Conservation (phyloP, 2,329 filamentous ascomycete genomes). For the Coleophoma eucalyptorum region DNA sequence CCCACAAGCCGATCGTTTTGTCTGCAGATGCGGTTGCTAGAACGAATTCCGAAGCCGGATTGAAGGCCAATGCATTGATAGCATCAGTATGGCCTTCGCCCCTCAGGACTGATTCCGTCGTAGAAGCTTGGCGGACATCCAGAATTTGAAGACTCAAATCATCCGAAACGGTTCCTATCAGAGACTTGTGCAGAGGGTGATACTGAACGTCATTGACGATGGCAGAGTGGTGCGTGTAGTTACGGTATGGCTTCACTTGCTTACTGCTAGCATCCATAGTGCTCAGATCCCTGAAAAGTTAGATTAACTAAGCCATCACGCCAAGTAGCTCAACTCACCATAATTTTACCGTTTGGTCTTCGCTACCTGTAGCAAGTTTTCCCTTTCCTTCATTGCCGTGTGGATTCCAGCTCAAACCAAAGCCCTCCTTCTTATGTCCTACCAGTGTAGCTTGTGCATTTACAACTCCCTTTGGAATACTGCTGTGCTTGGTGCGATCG, state of each 20-base stretch:
- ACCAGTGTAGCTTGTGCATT: slow-evolving; percentile 81
- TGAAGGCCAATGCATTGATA: slow-evolving; percentile 95
- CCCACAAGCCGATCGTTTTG: slow-evolving; percentile 94
- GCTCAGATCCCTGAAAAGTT: slow-evolving; percentile 66
- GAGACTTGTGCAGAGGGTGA: slow-evolving; percentile 78
- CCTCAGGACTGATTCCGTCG: slow-evolving; percentile 63
- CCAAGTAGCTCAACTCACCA: slow-evolving; percentile 55
- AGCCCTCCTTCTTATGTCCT: slow-evolving; percentile 86
- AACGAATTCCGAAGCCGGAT: slow-evolving; percentile 84
- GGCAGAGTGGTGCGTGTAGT: slow-evolving; percentile 83
- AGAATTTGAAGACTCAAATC: slow-evolving; percentile 91
- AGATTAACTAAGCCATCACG: slow-evolving; percentile 5
- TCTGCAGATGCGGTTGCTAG: slow-evolving; percentile 93
- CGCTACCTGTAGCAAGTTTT: slow-evolving; percentile 82
- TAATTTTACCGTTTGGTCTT: slow-evolving; percentile 86
- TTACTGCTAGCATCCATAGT: slow-evolving; percentile 68
- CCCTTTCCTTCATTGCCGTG: slow-evolving; percentile 59
- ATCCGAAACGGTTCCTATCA: slow-evolving; percentile 92
- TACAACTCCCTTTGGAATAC: slow-evolving; percentile 68
- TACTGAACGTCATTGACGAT: slow-evolving; percentile 98
- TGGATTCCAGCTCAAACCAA: slow-evolving; percentile 89
- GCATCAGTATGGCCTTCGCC: slow-evolving; percentile 82
- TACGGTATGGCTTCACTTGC: slow-evolving; percentile 65
- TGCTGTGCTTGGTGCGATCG: slow-evolving; percentile 90
- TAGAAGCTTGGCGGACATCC: slow-evolving; percentile 70